A percentile compares a stretch with the other conserved stretches of the same genome.
phyloP scores from a whole-genome alignment of 208 protist genomes.

The Leptomonas pyrrhocoris region DNA sequence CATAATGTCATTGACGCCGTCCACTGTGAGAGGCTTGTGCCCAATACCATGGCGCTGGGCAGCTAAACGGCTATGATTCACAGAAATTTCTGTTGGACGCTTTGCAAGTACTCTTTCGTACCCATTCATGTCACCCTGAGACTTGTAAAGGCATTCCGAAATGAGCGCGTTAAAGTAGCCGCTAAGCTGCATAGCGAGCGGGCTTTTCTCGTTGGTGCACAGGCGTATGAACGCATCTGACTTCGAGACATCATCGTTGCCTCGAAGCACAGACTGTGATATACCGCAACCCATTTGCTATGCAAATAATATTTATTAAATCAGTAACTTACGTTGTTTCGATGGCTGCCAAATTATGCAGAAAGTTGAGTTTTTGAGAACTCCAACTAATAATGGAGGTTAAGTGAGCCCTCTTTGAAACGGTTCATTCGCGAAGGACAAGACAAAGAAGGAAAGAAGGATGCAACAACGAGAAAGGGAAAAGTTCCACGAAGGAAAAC shows the following conservation, averaged over 20 bases:
- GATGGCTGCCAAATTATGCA: too few species aligned
- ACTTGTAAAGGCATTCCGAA: conserved; percentile 33
- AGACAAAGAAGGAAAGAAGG: too few species aligned
- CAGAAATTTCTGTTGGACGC: conserved; percentile 13
- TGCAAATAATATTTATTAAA: neutral
- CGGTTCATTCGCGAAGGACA: too few species aligned
- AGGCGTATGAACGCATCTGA: conserved; percentile 26
- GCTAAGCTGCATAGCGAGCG: conserved; percentile 23
- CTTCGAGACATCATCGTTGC: conserved; percentile 21
- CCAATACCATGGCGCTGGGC: conserved; percentile 22
- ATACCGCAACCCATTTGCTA: conserved; percentile 19
- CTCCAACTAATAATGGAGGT: too few species aligned
- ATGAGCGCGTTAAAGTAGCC: conserved; percentile 27
- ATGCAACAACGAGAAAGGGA: too few species aligned
- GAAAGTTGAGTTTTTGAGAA: too few species aligned
- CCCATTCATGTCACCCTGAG: conserved; percentile 21
- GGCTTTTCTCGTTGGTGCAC: conserved; percentile 17
- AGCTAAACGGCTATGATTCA: conserved; percentile 19
- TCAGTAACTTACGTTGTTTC: too few species aligned
- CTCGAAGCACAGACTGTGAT: conserved; percentile 14
- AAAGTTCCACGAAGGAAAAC: too few species aligned
- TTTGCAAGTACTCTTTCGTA: conserved; percentile 29
- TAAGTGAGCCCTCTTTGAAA: too few species aligned
- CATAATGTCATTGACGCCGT: conserved; percentile 20
- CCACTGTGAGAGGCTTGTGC: conserved; percentile 27